Base-by-base conservation (phyloP, 345 rosid genomes). In the Ricinus communis region DNA sequence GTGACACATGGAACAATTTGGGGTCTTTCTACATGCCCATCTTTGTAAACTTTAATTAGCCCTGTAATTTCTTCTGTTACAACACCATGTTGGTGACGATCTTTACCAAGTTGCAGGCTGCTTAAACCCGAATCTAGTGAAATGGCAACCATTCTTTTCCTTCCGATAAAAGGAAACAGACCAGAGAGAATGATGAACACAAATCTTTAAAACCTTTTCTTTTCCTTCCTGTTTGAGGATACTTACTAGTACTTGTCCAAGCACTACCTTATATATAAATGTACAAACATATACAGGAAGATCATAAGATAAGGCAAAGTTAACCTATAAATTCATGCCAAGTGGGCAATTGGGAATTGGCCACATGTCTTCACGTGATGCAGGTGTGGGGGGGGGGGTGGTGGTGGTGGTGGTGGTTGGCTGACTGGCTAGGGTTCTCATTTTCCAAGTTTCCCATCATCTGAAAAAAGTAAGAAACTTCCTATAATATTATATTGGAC, bases 1-100 rank as follows among this genome's bases (percentile, higher is more conserved):
- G 73, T 68, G 72, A 84, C 91, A 79, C 66, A 66, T 14, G 96
- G 88, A 19, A 91, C 83, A 5, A 84, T 45, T 38, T 72, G 73
- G 16, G 78, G 63, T 66, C 97, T 80, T 21, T 88, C 93, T 62
- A 88, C 97, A 56, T 82, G 81, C 24, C 93, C 93, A 67, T 91
- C 90, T 55, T 80, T 78, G 82, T 75, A 86, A 15, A 88, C 93
- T 77, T 66, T 83, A n/a, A 89, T 81, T 38, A 91, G 78, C 36
- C 96, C 97, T 30, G 71, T 70, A n/a, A 91, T 82, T 66, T 87
- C 93, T 31, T 87, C 90, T 5, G 53, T 51, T 41, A 84, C 83
- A 30, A 73, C 76, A 28, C 87, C 87, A 49, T 75, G 87, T 61
- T 81, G 84, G 54, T 74, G 80, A 58, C 63, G 51, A 64, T 77